phyloP scores from a whole-genome alignment of 192 early-diverging fungal genomes.

The Funneliformis geosporum region DNA sequence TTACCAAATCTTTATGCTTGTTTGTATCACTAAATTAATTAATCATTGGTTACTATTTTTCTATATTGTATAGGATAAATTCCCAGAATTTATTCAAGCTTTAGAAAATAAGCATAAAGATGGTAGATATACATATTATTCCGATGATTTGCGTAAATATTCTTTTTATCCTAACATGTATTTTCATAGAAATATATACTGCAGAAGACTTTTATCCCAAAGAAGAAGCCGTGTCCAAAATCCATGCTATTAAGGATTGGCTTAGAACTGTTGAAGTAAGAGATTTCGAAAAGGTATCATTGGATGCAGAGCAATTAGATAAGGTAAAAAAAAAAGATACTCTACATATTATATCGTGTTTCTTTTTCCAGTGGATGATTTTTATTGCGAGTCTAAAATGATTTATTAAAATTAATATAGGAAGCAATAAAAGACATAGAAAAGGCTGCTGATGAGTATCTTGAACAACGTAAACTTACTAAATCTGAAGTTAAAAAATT shows the following conservation, averaged over 20 bases:
- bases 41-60: neutral
- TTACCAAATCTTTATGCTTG: no score
- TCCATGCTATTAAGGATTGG: constrained; percentile 65
- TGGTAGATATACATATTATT: constrained; percentile 27
- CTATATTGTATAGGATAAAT: constrained; percentile 26
- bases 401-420: constrained; percentile 39
- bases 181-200: constrained; percentile 55
- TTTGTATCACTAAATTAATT: neutral
- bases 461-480: constrained; percentile 43
- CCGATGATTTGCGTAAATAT: no score
- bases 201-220: constrained; percentile 63
- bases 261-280: constrained; percentile 61
- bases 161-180: constrained; percentile 21
- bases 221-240: constrained; percentile 45
- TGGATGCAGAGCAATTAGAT: constrained; percentile 66
- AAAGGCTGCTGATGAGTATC: constrained; percentile 49
- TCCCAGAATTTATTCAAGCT: constrained; percentile 55
- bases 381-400: constrained; percentile 7
- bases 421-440: constrained; percentile 63
- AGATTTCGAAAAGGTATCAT: constrained; percentile 62
- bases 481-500: constrained; percentile 52
- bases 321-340: constrained; percentile 44
- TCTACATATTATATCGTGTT: neutral
- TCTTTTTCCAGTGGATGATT: neutral
- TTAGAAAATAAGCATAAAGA: constrained; percentile 44